Evolutionary conservation across 139 green algal genomes (phyloP).

Genomic region (Chlorella sp.): DNA sequence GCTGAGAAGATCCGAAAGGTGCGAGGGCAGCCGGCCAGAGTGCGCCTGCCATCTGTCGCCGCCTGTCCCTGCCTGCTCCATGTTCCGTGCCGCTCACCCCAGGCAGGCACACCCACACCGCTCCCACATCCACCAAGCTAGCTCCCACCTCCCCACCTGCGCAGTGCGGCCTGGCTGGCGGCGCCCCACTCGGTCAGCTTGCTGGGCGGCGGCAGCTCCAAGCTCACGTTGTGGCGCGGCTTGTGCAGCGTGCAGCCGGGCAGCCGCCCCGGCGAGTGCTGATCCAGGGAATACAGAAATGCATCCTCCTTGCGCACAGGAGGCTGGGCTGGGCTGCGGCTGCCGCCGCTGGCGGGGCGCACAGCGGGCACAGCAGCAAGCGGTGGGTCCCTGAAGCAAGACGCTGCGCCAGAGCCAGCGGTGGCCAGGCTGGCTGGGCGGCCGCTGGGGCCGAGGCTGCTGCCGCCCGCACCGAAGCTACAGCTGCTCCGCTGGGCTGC

Average conservation of each 20-base stretch:
- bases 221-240: constrained; percentile 32
- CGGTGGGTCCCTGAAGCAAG: neutral
- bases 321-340: neutral
- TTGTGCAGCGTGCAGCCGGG: constrained; percentile 52
- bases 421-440: no score
- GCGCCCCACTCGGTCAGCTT: constrained; percentile 19
- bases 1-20: no score
- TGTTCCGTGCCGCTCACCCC: no score
- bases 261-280: constrained; percentile 50
- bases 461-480: neutral
- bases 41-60: no score
- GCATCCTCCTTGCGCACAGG: constrained; percentile 26
- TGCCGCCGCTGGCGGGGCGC: neutral
- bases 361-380: neutral
- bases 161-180: constrained; percentile 18
- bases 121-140: neutral
- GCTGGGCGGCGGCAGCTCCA: constrained; percentile 25
- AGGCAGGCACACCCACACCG: no score
- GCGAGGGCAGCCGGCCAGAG: no score
- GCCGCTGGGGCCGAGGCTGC: neutral
- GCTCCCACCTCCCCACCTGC: neutral
- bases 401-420: neutral
- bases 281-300: constrained; percentile 42
- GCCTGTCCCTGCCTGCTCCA: no score
- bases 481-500: neutral